phyloP scores from a whole-genome alignment of 805 yeast genomes.

The Candida gorgasii region DNA sequence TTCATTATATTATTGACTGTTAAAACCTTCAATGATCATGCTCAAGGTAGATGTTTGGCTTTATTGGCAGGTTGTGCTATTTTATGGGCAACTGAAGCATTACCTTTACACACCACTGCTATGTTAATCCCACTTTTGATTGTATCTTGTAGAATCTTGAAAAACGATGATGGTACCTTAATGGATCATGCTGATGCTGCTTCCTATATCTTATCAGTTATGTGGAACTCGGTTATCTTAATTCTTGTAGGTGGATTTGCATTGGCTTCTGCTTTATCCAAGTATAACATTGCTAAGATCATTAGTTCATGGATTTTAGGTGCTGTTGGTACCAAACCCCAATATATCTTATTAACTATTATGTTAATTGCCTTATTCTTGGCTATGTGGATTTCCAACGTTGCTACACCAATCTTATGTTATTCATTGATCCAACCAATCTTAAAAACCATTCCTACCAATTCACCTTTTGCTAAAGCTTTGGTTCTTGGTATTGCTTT shows the following conservation, averaged over 20 bases:
- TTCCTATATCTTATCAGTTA: conserved; percentile 72
- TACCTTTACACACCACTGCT: conserved; percentile 51
- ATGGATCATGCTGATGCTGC: conserved; percentile 72
- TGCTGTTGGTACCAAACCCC: conserved; percentile 84
- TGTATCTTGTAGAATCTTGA: conserved; percentile 50
- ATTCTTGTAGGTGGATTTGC: conserved; percentile 91
- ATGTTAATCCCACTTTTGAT: conserved; percentile 49
- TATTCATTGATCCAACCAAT: conserved; percentile 90
- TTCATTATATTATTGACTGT: conserved; percentile 53
- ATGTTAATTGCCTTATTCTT: conserved; percentile 86
- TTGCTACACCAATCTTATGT: conserved; percentile 95
- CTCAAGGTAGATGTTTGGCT: conserved; percentile 72
- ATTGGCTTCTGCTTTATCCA: conserved; percentile 90
- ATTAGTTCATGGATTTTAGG: conserved; percentile 80
- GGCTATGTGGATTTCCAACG: conserved; percentile 95
- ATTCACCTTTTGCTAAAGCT: conserved; percentile 77
- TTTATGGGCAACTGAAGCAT: conserved; percentile 54
- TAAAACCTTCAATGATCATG: conserved; percentile 63
- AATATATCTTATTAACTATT: conserved; percentile 69
- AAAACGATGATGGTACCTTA: conserved; percentile 41
- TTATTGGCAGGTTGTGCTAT: conserved; percentile 57
- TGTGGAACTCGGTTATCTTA: conserved; percentile 97
- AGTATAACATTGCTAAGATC: conserved; percentile 83
- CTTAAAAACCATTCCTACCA: conserved; percentile 77
- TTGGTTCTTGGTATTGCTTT: conserved; percentile 88